Evolutionary conservation across 2,329 filamentous ascomycete genomes (phyloP), one percentile per base, ranked within the genome.

Genomic region (Fusarium coicis): DNA sequence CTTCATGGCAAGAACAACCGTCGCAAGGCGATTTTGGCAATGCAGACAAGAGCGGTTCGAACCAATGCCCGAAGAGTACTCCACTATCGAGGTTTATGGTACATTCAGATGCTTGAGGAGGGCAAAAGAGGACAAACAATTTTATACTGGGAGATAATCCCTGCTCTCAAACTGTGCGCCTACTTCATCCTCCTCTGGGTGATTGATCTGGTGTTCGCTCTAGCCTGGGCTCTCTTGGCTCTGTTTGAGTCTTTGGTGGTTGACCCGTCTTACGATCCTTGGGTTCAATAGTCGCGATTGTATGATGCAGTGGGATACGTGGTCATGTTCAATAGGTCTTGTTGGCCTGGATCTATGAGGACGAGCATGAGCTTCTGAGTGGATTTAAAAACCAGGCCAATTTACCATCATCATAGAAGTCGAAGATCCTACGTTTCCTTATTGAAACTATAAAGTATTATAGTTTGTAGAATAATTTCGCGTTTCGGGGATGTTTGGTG

Each of bases 261-360:
- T n/a, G 9, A 15, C n/a, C 8, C 21, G 6, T 6, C 14, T 16
- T 3, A 9, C 1, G 14, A 3, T 0, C 3, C 6, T 10, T n/a
- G 7, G 14, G 14, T 42, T 42, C 40, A 42, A 10, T 42, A 42
- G 40, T 42, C 40, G n/a, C 1, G 36, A 4, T 7, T 12, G 6
- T 7, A 7, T 12, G 10, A 21, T 37, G 16, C 36, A 37, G 7
- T 10, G 16, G 4, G 0, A 6, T 39, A 39, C 19, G 11, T 19
- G 19, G 37, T 21, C 19, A 7, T 21, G 36, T 37, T 37, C 18
- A 19, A 7, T 37, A 19, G 10, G 18, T 11, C 36, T 39, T 39
- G 10, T 21, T 11, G 37, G 37, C 7, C 10, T 21, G 37, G 18
- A 11, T 11, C 0, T 39, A 11, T 21, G 5, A 39, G 18, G 37